Evolutionary conservation across 345 rosid genomes (phyloP).

Genomic region (Murraya paniculata): DNA sequence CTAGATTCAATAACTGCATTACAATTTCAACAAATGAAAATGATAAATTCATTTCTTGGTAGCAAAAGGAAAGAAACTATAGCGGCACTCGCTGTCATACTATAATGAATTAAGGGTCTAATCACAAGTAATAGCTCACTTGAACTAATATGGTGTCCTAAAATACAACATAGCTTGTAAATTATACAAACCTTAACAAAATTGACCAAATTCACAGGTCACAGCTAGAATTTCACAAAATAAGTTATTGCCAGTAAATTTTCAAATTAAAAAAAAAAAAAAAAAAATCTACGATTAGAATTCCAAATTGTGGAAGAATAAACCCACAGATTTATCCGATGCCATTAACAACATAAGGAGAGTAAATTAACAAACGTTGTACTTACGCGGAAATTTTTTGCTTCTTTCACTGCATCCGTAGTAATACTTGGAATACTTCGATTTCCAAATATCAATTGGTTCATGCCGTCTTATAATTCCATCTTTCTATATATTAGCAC

Average conservation of each 20-base stretch:
- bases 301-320: no score
- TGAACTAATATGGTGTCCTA: neutral
- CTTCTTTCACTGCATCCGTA: constrained; percentile 87
- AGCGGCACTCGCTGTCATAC: neutral
- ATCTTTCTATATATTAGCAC: constrained; percentile 35
- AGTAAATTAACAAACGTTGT: neutral
- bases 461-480: constrained; percentile 38
- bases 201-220: no score
- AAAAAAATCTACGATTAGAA: no score
- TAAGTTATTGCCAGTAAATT: no score
- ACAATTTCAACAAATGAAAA: neutral
- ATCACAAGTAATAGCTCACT: neutral
- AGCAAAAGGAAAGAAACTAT: neutral
- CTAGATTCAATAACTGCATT: neutral
- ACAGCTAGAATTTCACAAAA: no score
- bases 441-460: constrained; percentile 87
- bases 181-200: no score
- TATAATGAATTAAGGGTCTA: neutral
- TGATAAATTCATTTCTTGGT: neutral
- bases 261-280: no score
- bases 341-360: no score
- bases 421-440: constrained; percentile 55
- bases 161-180: neutral
- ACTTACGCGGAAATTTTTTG: constrained; percentile 64
- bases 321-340: no score